Evolutionary conservation across 164 flowering plant species (phyloP).

Genomic region (Brasenia schreberi): DNA sequence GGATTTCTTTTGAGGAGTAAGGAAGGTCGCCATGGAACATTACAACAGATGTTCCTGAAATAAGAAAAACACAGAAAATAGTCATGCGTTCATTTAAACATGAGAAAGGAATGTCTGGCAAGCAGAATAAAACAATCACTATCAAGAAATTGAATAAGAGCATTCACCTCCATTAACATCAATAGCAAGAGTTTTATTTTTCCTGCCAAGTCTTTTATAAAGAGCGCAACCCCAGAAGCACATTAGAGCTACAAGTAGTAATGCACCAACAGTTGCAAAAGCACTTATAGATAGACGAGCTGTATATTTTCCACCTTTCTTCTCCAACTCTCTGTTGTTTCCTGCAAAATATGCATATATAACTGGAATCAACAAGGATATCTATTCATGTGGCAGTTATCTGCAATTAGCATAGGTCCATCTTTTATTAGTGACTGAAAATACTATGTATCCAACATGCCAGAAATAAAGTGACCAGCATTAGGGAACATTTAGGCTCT

Average conservation of each 20-base stretch:
- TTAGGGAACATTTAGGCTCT: too few species aligned
- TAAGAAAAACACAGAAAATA: conserved; percentile 5
- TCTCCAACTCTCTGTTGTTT: conserved; percentile 30
- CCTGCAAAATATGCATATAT: background rate
- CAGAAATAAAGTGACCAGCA: too few species aligned
- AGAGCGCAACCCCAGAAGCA: conserved; percentile 98
- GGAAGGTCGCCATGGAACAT: conserved; percentile 99
- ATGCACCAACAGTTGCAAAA: conserved; percentile 89
- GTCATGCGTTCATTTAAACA: background rate
- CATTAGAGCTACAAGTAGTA: conserved; percentile 93
- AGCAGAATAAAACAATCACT: background rate
- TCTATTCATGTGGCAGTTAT: too few species aligned
- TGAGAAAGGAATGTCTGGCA: background rate
- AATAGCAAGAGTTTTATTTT: conserved; percentile 59
- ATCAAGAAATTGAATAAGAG: background rate
- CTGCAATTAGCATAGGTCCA: too few species aligned
- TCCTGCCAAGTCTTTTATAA: conserved; percentile 80
- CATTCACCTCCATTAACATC: conserved; percentile 72
- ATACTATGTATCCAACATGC: too few species aligned
- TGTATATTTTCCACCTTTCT: conserved; percentile 33
- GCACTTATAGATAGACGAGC: conserved; percentile 81
- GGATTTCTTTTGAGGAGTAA: conserved; percentile 88
- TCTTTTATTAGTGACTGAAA: too few species aligned
- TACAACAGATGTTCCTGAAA: conserved; percentile 89
- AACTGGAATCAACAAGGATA: too few species aligned